These are phyloP conservation scores for Phytopythium litorale DNA, from an alignment of 352 stramenopile genomes.

Conservation along the genomic window DNA sequence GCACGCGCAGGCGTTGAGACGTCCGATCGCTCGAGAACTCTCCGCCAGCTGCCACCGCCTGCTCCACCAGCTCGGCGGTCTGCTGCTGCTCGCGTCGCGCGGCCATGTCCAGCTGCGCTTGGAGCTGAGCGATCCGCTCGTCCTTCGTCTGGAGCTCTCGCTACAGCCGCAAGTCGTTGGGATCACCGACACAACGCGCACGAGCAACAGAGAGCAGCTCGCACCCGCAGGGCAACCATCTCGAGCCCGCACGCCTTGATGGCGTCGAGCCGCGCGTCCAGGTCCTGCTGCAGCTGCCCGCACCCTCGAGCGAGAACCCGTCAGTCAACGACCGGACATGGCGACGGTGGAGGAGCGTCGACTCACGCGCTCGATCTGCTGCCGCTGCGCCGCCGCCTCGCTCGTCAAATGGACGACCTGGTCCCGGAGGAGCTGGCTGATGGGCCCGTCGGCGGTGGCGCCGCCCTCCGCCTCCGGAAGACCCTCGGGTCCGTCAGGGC, in stretches of 20 bases:
- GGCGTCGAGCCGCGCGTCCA: constrained; percentile 43
- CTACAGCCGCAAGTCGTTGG: constrained; percentile 12
- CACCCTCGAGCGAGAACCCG: constrained; percentile 1
- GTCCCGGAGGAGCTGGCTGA: constrained; percentile 21
- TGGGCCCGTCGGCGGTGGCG: constrained; percentile 1
- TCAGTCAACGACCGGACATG: constrained; percentile 1
- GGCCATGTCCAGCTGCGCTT: constrained; percentile 20
- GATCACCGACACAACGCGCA: neutral
- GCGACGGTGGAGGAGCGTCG: neutral
- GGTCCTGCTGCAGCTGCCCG: constrained; percentile 51
- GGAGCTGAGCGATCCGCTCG: constrained; percentile 31
- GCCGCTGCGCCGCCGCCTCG: constrained; percentile 42
- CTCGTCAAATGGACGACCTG: constrained; percentile 48
- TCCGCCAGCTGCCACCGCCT: neutral
- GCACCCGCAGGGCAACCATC: constrained; percentile 53
- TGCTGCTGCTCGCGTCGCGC: constrained; percentile 40
- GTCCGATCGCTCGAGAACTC: constrained; percentile 6
- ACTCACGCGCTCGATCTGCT: constrained; percentile 39
- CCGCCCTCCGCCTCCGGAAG: neutral
- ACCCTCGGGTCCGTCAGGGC: neutral
- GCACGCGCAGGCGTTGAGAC: constrained; percentile 5
- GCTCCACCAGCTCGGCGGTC: constrained; percentile 26
- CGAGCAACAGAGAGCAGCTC: neutral
- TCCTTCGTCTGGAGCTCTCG: constrained; percentile 47
- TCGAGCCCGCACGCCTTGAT: constrained; percentile 62